phyloP scores from a whole-genome alignment of 2,329 filamentous ascomycete species.

The Periconia sp. region DNA sequence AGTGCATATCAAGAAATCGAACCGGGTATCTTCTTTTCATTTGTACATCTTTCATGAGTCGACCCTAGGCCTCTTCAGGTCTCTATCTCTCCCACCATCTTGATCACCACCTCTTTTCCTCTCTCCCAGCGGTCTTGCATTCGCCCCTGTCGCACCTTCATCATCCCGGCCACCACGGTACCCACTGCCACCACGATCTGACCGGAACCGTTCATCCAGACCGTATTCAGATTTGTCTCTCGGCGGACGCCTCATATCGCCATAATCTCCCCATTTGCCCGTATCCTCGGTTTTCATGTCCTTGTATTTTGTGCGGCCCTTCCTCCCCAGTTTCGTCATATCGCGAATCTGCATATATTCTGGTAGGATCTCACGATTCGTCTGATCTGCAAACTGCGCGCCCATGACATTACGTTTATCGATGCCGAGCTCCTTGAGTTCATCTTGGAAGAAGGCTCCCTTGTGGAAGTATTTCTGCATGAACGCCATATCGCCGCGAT shows the following conservation, averaged over 20 bases:
- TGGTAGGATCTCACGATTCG: slow-evolving; percentile 79
- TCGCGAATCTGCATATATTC: slow-evolving; percentile 92
- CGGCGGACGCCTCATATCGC: slow-evolving; percentile 48
- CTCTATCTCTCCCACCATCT: slow-evolving; percentile 30
- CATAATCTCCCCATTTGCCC: slow-evolving; percentile 74
- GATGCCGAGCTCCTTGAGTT: slow-evolving; percentile 73
- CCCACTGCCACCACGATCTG: slow-evolving; percentile 62
- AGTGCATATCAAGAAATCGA: too few relatives aligned
- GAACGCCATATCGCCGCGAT: slow-evolving; percentile 78
- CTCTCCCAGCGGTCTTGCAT: slow-evolving; percentile 69
- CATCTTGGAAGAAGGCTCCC: slow-evolving; percentile 91
- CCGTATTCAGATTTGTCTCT: slow-evolving; percentile 46
- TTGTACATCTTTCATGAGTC: slow-evolving; percentile 25
- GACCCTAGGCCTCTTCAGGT: slow-evolving; percentile 49
- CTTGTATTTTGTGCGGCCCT: slow-evolving; percentile 85
- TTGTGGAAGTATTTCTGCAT: slow-evolving; percentile 98
- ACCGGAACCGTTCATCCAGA: slow-evolving; percentile 67
- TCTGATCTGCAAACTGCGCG: slow-evolving; percentile 79
- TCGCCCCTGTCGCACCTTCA: slow-evolving; percentile 65
- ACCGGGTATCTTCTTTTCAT: too few relatives aligned
- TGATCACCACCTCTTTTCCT: slow-evolving; percentile 51
- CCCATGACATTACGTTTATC: slow-evolving; percentile 86
- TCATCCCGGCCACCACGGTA: slow-evolving; percentile 42
- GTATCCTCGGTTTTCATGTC: slow-evolving; percentile 91
- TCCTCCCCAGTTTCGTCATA: slow-evolving; percentile 90